Evolutionary conservation across 2,329 filamentous ascomycete species (phyloP).

Genomic region (Magnaporthiopsis poae): DNA sequence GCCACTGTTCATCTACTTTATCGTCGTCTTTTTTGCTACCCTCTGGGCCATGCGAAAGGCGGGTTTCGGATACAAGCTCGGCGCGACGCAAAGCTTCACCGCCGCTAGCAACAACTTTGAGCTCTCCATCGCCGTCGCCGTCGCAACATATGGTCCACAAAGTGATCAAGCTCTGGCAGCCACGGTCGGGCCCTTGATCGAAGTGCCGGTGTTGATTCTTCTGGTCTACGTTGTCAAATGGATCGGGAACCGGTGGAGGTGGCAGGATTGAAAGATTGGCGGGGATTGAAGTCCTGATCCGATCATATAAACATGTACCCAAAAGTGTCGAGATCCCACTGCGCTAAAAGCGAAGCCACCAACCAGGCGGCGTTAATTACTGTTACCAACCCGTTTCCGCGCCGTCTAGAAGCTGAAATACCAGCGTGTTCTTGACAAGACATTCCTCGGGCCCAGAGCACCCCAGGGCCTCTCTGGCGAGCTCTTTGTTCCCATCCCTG

Average conservation of each 20-base stretch:
- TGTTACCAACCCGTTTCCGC: no score
- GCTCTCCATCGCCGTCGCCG: conserved; percentile 77
- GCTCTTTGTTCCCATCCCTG: no score
- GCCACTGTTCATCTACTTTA: conserved; percentile 73
- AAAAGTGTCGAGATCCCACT: no score
- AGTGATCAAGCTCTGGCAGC: conserved; percentile 73
- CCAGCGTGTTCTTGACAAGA: no score
- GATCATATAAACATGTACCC: no score
- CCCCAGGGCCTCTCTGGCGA: no score
- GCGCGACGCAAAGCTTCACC: conserved; percentile 70
- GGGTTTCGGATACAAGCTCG: conserved; percentile 31
- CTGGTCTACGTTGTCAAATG: conserved; percentile 67
- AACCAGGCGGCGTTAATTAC: no score
- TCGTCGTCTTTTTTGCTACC: conserved; percentile 62
- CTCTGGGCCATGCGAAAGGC: conserved; percentile 43
- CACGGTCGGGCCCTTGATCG: conserved; percentile 76
- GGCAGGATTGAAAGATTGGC: conserved; percentile 24
- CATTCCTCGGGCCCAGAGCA: no score
- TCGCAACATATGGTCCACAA: conserved; percentile 67
- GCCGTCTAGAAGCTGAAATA: no score
- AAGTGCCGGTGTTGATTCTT: conserved; percentile 70
- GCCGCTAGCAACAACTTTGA: conserved; percentile 92
- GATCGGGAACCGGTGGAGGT: conserved; percentile 45
- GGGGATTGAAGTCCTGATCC: no score
- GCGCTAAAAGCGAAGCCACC: no score